Evolutionary conservation across 106 monocot species (phyloP).

Genomic region (Dioscorea dumetorum): DNA sequence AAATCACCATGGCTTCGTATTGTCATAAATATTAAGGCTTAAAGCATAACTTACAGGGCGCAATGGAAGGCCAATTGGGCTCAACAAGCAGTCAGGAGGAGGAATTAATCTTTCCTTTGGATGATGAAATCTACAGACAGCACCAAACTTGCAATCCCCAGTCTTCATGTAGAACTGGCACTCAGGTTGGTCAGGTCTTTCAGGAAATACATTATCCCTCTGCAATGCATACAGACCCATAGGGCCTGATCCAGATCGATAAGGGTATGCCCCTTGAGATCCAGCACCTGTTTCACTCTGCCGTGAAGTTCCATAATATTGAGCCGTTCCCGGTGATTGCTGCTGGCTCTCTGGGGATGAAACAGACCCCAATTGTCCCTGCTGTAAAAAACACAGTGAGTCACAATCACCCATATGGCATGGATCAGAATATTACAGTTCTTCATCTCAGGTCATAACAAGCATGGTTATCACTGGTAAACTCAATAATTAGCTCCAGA

Average conservation of each 20-base stretch:
- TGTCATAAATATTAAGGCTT: too few relatives aligned
- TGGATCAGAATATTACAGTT: too few relatives aligned
- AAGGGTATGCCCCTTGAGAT: conserved; percentile 50
- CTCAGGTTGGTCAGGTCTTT: conserved; percentile 81
- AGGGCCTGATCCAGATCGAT: conserved; percentile 47
- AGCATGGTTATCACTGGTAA: too few relatives aligned
- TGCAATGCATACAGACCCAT: conserved; percentile 52
- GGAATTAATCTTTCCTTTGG: conserved; percentile 61
- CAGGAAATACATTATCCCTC: conserved; percentile 79
- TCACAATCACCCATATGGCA: too few relatives aligned
- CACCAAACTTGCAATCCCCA: conserved; percentile 93
- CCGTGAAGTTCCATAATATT: conserved; percentile 35
- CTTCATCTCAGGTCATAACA: too few relatives aligned
- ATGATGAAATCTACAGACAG: conserved; percentile 85
- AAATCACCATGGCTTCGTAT: too few relatives aligned
- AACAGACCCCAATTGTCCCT: conserved; percentile 58
- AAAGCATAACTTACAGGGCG: conserved; percentile 54
- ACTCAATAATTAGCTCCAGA: too few relatives aligned
- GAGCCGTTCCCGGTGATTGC: conserved; percentile 24
- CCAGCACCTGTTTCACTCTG: conserved; percentile 46
- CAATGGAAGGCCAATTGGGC: conserved; percentile 84
- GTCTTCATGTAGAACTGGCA: conserved; percentile 96
- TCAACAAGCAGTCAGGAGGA: conserved; percentile 65
- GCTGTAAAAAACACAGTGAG: neutral
- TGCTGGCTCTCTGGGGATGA: conserved; percentile 59